These are phyloP conservation scores for Trichopus zeylanicus DNA, from an alignment of 116 monocot genomes.

Conservation along the genomic window DNA sequence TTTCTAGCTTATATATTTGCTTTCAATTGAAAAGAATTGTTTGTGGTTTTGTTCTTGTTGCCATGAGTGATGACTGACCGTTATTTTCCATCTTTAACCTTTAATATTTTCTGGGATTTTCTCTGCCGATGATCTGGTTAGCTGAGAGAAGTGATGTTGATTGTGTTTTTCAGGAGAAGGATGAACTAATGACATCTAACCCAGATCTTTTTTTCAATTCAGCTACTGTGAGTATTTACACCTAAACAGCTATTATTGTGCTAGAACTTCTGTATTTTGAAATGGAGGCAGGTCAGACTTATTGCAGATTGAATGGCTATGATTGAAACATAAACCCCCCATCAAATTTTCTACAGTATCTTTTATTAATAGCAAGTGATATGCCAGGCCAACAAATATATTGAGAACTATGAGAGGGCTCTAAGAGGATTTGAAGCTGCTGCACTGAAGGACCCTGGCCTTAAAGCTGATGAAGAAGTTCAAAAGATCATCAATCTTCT, in stretches of 20 bases:
- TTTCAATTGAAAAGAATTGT: background rate
- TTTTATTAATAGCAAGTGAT: background rate
- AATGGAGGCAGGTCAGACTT: background rate
- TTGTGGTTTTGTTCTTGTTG: background rate
- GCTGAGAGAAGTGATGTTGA: background rate
- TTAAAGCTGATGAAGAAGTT: slow-evolving; percentile 67
- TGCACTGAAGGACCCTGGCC: slow-evolving; percentile 76
- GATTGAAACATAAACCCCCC: background rate
- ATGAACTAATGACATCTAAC: slow-evolving; percentile 58
- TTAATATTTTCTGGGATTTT: background rate
- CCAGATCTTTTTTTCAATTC: slow-evolving; percentile 87
- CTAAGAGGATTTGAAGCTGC: slow-evolving; percentile 93
- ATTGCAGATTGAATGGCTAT: background rate
- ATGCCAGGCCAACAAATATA: slow-evolving; percentile 74
- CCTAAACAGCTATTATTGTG: background rate
- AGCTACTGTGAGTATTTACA: slow-evolving; percentile 61
- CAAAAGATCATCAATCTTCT: slow-evolving; percentile 69
- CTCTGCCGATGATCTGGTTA: background rate
- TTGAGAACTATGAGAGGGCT: slow-evolving; percentile 93
- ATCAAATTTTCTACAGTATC: background rate
- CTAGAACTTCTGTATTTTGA: background rate
- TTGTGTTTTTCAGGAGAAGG: slow-evolving; percentile 69
- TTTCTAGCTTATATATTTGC: slow-evolving; percentile 1
- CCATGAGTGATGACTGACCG: background rate
- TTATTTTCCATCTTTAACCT: no score